Percentiles rank a stretch among this genome's conserved stretches.
These are phyloP conservation scores for Fistulinella prunicolor DNA, from an alignment of 768 basidiomycete species.

Conservation along the genomic window DNA sequence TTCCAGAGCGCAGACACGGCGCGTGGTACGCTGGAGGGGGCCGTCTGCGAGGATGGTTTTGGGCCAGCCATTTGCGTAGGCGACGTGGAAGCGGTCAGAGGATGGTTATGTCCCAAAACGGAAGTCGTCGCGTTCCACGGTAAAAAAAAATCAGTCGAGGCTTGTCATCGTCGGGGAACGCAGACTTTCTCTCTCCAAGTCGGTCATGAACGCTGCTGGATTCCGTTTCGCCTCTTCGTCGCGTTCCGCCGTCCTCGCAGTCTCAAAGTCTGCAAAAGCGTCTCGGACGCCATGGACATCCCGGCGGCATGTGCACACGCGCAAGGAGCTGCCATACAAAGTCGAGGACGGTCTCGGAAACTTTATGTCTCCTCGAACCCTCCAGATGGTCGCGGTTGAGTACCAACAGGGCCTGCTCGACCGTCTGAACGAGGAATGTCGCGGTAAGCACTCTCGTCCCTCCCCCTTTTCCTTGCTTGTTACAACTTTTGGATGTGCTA, in stretches of 20 bases:
- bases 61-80: slow-evolving; percentile 34
- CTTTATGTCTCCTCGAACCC: slow-evolving; percentile 73
- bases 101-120: slow-evolving; percentile 9
- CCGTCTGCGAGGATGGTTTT: slow-evolving; percentile 26
- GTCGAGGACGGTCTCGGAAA: slow-evolving; percentile 70
- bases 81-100: slow-evolving; percentile 22
- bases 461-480: not conserved
- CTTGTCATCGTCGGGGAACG: no score
- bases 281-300: slow-evolving; percentile 16
- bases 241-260: slow-evolving; percentile 12
- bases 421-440: slow-evolving; percentile 70
- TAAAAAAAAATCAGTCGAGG: slow-evolving; percentile 15
- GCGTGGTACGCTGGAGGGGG: slow-evolving; percentile 31
- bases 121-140: slow-evolving; percentile 7
- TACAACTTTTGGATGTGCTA: slow-evolving; percentile 23
- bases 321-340: slow-evolving; percentile 58
- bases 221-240: slow-evolving; percentile 25
- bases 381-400: slow-evolving; percentile 71
- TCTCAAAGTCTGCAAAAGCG: slow-evolving; percentile 15
- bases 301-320: slow-evolving; percentile 46
- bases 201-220: slow-evolving; percentile 21
- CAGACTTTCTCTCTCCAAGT: not conserved
- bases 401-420: slow-evolving; percentile 84
- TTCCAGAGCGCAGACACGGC: slow-evolving; percentile 59
- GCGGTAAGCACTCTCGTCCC: slow-evolving; percentile 46